Evolutionary conservation across 805 yeast species (phyloP).

Genomic region (Isabelozyma heimii): DNA sequence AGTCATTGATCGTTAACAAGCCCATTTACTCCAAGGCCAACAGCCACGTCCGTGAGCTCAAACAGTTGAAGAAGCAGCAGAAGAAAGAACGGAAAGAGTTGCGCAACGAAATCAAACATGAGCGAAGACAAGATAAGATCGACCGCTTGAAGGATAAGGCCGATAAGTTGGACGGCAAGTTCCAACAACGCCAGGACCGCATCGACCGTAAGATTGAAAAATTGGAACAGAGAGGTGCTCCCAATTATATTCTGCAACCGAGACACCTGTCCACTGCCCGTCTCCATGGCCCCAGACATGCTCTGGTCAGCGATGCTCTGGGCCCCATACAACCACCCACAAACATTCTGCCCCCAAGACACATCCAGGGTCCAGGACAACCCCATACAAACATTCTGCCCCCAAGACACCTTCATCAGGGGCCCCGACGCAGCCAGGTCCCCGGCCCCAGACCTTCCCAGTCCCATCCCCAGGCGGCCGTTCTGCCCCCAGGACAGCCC

Average conservation of each 20-base stretch:
- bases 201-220: too few species aligned
- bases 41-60: conserved; percentile 21
- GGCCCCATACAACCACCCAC: too few species aligned
- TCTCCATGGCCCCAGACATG: not conserved
- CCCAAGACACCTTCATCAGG: not conserved
- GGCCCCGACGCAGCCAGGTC: not conserved
- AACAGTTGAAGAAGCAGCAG: conserved; percentile 5
- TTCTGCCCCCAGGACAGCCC: too few species aligned
- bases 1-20: conserved; percentile 29
- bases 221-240: not conserved
- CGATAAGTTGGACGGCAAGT: too few species aligned
- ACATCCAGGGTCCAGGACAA: too few species aligned
- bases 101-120: conserved; percentile 1
- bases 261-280: not conserved
- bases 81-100: conserved; percentile 2
- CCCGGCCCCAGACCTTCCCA: not conserved
- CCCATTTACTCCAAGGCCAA: conserved; percentile 42
- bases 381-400: not conserved
- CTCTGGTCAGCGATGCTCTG: too few species aligned
- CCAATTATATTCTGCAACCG: not conserved
- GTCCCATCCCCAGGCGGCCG: not conserved
- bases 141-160: conserved; percentile 1
- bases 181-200: not conserved
- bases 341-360: too few species aligned
- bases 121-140: conserved; percentile 2